Base-by-base conservation (phyloP, 208 protist species). In the Trypanosoma mega region DNA sequence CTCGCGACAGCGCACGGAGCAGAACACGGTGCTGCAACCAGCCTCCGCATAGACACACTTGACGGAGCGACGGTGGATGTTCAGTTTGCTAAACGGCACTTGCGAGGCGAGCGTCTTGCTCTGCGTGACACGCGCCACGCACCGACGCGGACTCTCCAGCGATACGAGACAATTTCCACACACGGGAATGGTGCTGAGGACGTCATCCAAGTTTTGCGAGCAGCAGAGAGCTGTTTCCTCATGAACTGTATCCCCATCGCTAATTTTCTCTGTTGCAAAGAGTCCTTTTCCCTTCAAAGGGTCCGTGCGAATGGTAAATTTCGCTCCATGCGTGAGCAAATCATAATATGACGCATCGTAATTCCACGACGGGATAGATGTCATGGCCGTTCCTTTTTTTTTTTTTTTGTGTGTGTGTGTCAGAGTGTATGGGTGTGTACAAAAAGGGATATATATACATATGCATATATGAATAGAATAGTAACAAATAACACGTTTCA, bases 191-290 rank as follows among this genome's bases (percentile, higher is more conserved):
- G 43, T 51, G 11, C 26, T 44, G 8, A 71, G 51, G 20, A 53
- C 56, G 57, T 90, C 79, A 62, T 82, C 87, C 68, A 91, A 68
- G 51, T 85, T 88, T 45, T 94, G 87, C 27, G 81, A 78, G 65
- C 81, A 89, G 51, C 74, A 81, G 11, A 87, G 62, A n/a, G 80
- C 82, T 18, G 57, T 81, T 66, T 94, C 87, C 60, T 80, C 63
- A 37, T 82, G 74, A 11, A 90, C 77, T 46, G 78, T 60, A 20
- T 73, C 78, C 30, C 67, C 69, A 21, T 68, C 55, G 9, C 18
- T 44, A 39, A 90, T 74, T 51, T 45, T 49, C 4, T 41, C 48
- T 3, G 36, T 50, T 3, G 79, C 51, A 30, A 85, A 81, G 29
- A 91, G 65, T 1, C 81, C 81, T 56, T 90, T 90, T 24, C 87